Evolutionary conservation across 2,329 filamentous ascomycete species (phyloP).

Genomic region (Tolypocladium inflatum): DNA sequence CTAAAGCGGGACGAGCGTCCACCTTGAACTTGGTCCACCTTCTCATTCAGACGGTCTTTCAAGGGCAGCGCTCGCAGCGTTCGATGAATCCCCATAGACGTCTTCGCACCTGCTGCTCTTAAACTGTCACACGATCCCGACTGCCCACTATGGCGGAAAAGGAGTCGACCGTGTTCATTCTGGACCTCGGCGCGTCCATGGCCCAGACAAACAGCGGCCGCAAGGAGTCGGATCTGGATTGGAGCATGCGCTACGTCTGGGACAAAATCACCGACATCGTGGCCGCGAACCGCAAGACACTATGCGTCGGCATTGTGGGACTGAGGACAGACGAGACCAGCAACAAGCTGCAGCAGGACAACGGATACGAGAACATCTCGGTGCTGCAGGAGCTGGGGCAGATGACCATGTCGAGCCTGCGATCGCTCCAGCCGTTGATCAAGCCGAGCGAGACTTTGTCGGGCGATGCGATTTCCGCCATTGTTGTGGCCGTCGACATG

Average conservation of each 20-base stretch:
- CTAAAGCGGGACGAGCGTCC: constrained; percentile 3
- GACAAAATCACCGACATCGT: constrained; percentile 71
- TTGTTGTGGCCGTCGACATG: constrained; percentile 81
- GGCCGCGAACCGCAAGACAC: constrained; percentile 55
- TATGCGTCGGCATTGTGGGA: constrained; percentile 70
- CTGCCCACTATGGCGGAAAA: constrained; percentile 67
- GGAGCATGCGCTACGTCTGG: constrained; percentile 87
- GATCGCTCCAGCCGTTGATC: constrained; percentile 52
- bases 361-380: constrained; percentile 73
- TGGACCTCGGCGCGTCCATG: constrained; percentile 87
- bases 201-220: constrained; percentile 61
- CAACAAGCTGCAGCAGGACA: constrained; percentile 58
- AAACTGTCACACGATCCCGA: neutral
- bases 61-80: neutral
- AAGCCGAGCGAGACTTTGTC: constrained; percentile 55
- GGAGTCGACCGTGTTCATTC: constrained; percentile 83
- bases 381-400: constrained; percentile 60
- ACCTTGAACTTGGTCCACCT: neutral
- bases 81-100: neutral
- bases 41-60: neutral
- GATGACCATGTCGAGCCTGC: constrained; percentile 59
- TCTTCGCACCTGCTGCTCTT: neutral
- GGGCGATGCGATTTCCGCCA: constrained; percentile 81
- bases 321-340: constrained; percentile 69
- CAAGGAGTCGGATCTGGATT: constrained; percentile 73